A percentile compares a stretch with the other conserved stretches of the same genome.
These are phyloP conservation scores for Malus hybrid DNA, from an alignment of 331 rosid species.

Conservation along the genomic window DNA sequence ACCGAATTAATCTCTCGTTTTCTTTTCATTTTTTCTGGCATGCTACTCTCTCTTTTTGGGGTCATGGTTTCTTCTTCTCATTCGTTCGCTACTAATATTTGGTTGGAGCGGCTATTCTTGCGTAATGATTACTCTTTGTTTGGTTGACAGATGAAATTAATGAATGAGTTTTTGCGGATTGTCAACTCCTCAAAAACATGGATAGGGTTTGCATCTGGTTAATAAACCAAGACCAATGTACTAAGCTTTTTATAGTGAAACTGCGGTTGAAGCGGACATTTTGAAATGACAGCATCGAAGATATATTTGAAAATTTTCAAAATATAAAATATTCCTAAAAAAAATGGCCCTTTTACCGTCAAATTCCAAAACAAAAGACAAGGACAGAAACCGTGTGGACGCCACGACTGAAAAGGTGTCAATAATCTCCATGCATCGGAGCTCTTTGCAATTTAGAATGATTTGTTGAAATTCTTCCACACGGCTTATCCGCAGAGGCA, in stretches of 20 bases:
- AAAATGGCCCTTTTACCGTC: no score
- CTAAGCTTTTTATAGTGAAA: no score
- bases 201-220: background rate
- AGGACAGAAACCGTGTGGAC: background rate
- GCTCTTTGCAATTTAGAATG: background rate
- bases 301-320: no score
- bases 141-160: background rate
- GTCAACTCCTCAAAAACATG: background rate
- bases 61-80: background rate
- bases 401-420: background rate
- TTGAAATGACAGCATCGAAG: no score
- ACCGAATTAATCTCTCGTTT: background rate
- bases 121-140: no score
- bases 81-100: background rate
- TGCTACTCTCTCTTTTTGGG: background rate
- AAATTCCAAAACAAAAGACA: background rate
- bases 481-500: background rate
- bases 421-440: background rate
- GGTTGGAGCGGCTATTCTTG: no score
- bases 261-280: no score
- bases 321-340: no score
- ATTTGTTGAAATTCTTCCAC: background rate
- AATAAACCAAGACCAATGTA: background rate
- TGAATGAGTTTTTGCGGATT: background rate
- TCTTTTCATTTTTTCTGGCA: background rate